These are phyloP conservation scores for Curvularia sp. DNA, from an alignment of 2,329 filamentous ascomycete species.

Conservation along the genomic window DNA sequence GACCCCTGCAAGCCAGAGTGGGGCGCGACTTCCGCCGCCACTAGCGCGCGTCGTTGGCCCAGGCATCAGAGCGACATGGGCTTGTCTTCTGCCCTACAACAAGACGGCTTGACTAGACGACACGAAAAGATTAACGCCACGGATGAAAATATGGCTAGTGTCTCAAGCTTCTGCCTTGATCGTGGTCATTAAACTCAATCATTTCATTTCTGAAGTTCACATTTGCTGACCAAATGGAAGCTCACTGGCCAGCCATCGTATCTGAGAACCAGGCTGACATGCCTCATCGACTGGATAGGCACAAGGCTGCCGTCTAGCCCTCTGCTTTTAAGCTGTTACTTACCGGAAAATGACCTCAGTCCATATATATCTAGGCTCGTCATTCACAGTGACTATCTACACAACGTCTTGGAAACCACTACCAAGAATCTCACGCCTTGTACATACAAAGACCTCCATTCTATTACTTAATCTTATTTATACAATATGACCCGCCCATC, in stretches of 20 bases:
- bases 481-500: not conserved
- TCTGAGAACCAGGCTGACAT: not conserved
- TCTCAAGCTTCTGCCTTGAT: not conserved
- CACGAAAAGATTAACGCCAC: not conserved
- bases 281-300: not conserved
- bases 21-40: constrained; percentile 8
- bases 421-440: not conserved
- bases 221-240: not conserved
- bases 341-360: constrained; percentile 7
- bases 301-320: constrained; percentile 8
- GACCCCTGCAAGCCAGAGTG: constrained; percentile 18
- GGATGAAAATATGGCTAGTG: not conserved
- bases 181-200: not conserved
- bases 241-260: constrained; percentile 4
- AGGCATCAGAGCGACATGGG: constrained; percentile 4
- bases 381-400: not conserved
- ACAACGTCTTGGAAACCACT: not conserved
- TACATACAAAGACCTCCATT: not conserved
- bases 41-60: constrained; percentile 3
- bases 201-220: not conserved
- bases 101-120: not conserved
- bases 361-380: constrained; percentile 4
- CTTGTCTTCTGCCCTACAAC: not conserved
- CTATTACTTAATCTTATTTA: not conserved
- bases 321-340: constrained; percentile 1